A percentile compares a stretch with the other conserved stretches of the same genome.
These are phyloP conservation scores for Oryza officinalis DNA, from an alignment of 176 grass and related monocot genomes.

Conservation along the genomic window DNA sequence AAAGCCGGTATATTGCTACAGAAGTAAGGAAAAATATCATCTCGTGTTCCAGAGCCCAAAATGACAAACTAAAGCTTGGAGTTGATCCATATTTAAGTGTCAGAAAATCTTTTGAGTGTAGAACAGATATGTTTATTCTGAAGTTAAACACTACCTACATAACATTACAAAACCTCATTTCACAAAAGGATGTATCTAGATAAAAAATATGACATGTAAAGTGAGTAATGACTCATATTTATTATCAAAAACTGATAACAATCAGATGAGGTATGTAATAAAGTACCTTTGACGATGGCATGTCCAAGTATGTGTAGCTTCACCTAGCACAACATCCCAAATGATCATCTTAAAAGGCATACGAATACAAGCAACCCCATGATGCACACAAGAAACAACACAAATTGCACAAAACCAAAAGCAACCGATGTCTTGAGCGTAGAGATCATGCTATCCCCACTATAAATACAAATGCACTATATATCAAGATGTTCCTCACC, in stretches of 20 bases:
- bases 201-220: background rate
- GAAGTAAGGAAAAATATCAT: too few species aligned
- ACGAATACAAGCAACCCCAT: background rate
- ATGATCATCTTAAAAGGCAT: background rate
- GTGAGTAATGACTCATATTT: background rate
- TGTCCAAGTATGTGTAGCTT: background rate
- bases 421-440: background rate
- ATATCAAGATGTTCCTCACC: background rate
- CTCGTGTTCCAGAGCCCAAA: too few species aligned
- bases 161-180: background rate
- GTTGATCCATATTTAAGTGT: too few species aligned
- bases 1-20: too few species aligned
- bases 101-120: too few species aligned
- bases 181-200: background rate
- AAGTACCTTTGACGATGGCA: background rate
- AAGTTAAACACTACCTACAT: too few species aligned
- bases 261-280: background rate
- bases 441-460: background rate
- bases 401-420: background rate
- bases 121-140: too few species aligned
- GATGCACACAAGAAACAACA: background rate
- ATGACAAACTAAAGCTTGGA: too few species aligned
- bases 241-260: background rate
- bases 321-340: background rate
- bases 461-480: background rate